phyloP scores from a whole-genome alignment of 768 basidiomycete species.

The Glaciozyma antarctica region DNA sequence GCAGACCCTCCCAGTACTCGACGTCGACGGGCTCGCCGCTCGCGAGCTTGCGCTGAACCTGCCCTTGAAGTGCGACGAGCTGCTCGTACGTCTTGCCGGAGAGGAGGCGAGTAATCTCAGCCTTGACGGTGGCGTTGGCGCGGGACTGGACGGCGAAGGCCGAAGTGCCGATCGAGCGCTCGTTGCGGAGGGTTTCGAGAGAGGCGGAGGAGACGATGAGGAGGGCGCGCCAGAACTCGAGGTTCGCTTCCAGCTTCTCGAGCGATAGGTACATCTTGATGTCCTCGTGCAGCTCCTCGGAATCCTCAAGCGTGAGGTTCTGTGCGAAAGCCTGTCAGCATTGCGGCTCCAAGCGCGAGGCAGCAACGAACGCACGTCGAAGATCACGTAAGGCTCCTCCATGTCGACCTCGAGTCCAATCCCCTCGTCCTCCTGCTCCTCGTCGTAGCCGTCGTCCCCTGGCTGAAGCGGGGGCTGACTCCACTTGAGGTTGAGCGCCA shows the following conservation, averaged over 20 bases:
- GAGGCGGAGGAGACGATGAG: slow-evolving; percentile 91
- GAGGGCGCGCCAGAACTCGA: slow-evolving; percentile 99
- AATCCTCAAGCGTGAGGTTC: slow-evolving; percentile 79
- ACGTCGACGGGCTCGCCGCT: slow-evolving; percentile 92
- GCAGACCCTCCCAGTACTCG: slow-evolving; percentile 91
- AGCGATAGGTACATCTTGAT: slow-evolving; percentile 83
- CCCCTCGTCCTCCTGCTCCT: slow-evolving; percentile 66
- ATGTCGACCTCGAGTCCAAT: slow-evolving; percentile 92
- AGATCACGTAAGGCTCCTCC: slow-evolving; percentile 95
- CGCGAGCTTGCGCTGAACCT: slow-evolving; percentile 74
- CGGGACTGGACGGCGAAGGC: slow-evolving; percentile 34
- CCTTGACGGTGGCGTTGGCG: slow-evolving; percentile 51
- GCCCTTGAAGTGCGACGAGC: slow-evolving; percentile 67
- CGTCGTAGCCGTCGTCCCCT: slow-evolving; percentile 45
- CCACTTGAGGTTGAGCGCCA: slow-evolving; percentile 91
- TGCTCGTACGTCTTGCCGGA: slow-evolving; percentile 79
- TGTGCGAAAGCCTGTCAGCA: slow-evolving; percentile 35
- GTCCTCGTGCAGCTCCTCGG: slow-evolving; percentile 85
- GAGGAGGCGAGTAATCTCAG: slow-evolving; percentile 69
- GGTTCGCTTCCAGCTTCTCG: slow-evolving; percentile 70
- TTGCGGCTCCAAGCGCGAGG: not conserved
- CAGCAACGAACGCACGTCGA: slow-evolving; percentile 58
- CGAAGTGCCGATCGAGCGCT: slow-evolving; percentile 42
- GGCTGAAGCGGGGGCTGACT: slow-evolving; percentile 48
- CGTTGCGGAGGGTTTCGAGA: slow-evolving; percentile 59